Conservation (phyloP, 495 filamentous ascomycete species). For the Aspergillus ellipticus region DNA sequence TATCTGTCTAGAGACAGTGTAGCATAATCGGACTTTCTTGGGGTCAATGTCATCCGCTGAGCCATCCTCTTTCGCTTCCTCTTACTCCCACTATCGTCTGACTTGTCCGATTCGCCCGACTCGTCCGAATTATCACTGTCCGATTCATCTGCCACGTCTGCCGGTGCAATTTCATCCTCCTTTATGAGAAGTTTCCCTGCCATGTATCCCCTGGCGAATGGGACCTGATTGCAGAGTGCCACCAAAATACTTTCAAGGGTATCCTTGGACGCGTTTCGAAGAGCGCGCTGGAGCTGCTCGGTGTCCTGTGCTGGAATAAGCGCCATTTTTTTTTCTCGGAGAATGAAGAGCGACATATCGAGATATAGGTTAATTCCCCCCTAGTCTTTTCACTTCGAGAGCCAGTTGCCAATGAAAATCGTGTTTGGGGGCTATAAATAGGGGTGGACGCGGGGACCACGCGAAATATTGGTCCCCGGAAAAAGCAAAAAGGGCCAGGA, state of each 20-base stretch:
- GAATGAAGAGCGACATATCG: not conserved
- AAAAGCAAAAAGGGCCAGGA: not conserved
- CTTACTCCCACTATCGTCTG: not conserved
- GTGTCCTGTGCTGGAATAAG: not conserved
- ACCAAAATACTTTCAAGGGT: not conserved
- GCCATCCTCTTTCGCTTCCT: too few relatives aligned
- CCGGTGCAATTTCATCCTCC: not conserved
- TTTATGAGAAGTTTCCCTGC: not conserved
- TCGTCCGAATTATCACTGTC: not conserved
- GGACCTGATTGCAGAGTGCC: not conserved
- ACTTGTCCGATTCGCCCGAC: too few relatives aligned
- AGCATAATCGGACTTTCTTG: not conserved
- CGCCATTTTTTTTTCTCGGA: not conserved
- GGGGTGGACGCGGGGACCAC: not conserved
- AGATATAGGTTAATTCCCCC: not conserved
- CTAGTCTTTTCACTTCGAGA: too few relatives aligned
- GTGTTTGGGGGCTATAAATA: not conserved
- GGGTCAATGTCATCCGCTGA: not conserved
- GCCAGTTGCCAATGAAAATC: too few relatives aligned
- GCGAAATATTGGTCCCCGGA: not conserved
- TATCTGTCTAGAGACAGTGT: not conserved
- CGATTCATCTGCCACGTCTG: not conserved
- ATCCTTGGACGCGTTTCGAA: not conserved
- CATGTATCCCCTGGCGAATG: not conserved
- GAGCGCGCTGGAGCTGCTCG: not conserved